Evolutionary conservation across 2,329 filamentous ascomycete genomes (phyloP).

Genomic region (Thielaviopsis populi): DNA sequence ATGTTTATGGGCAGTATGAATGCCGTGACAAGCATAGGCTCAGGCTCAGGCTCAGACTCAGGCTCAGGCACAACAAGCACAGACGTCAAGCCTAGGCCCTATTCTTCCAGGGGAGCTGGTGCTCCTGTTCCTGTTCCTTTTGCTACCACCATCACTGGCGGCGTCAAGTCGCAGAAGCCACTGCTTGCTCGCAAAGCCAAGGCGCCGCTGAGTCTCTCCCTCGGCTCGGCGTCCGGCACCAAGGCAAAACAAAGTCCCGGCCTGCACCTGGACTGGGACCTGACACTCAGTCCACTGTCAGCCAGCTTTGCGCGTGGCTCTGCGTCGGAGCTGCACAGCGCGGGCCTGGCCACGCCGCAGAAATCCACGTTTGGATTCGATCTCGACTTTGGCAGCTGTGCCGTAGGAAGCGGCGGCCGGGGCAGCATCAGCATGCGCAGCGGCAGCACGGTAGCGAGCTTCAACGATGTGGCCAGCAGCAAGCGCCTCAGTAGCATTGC

Average conservation of each 20-base stretch:
- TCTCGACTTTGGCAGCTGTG: background rate
- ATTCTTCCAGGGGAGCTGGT: background rate
- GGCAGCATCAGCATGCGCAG: background rate
- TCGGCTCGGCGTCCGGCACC: background rate
- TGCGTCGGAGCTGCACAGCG: slow-evolving; percentile 3
- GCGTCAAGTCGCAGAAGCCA: background rate
- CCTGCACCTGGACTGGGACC: slow-evolving; percentile 14
- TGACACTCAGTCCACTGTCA: slow-evolving; percentile 14
- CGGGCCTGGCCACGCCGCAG: slow-evolving; percentile 7
- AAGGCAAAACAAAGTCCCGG: background rate
- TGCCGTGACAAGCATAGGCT: background rate
- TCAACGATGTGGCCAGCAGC: background rate
- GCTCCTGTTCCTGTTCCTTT: background rate
- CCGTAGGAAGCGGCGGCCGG: too few species aligned
- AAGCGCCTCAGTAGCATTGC: background rate
- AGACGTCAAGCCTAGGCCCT: background rate
- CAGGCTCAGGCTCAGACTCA: too few species aligned
- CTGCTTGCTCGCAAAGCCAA: slow-evolving; percentile 7
- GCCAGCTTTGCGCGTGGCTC: slow-evolving; percentile 14
- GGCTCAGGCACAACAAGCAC: background rate
- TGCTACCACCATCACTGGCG: background rate
- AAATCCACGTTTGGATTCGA: slow-evolving; percentile 10
- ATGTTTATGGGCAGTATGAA: background rate
- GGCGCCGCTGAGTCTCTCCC: slow-evolving; percentile 2
- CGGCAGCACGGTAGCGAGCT: background rate